A percentile compares a stretch with the other conserved stretches of the same genome.
Conservation (phyloP, 495 filamentous ascomycete genomes). For the Delitschia confertaspora region DNA sequence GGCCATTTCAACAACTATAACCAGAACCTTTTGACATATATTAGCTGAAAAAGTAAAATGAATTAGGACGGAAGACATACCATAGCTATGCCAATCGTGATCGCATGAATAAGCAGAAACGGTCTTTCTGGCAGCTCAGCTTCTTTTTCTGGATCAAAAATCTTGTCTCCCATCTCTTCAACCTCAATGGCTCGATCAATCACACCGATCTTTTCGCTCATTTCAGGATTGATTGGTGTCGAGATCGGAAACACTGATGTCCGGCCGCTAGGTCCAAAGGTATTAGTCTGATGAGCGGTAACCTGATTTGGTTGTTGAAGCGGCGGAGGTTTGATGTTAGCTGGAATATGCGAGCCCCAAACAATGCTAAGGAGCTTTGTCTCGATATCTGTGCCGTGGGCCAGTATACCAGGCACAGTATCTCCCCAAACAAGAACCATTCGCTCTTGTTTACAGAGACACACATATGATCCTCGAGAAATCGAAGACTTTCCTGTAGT, state of each 20-base stretch:
- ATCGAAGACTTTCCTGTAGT: conserved; percentile 20
- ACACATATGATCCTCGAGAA: conserved; percentile 29
- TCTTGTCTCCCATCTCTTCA: conserved; percentile 28
- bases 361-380: conserved; percentile 29
- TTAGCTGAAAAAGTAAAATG: conserved; percentile 15
- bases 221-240: conserved; percentile 21
- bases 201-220: conserved; percentile 29
- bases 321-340: conserved; percentile 9
- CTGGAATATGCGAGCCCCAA: conserved; percentile 22
- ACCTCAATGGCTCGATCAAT: conserved; percentile 28
- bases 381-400: conserved; percentile 35
- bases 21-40: conserved; percentile 15
- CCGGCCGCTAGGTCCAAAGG: conserved; percentile 8
- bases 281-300: conserved; percentile 8
- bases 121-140: conserved; percentile 18
- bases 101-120: conserved; percentile 24
- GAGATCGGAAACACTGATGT: conserved; percentile 23
- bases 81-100: conserved; percentile 30
- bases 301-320: conserved; percentile 7
- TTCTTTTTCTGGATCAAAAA: conserved; percentile 26
- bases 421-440: conserved; percentile 38
- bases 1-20: conserved; percentile 25
- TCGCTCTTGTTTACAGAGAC: conserved; percentile 33
- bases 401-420: conserved; percentile 33
- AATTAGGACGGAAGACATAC: conserved; percentile 9